A percentile compares a stretch with the other conserved stretches of the same genome.
phyloP scores from a whole-genome alignment of 2,329 filamentous ascomycete species.

The Pseudocercospora cruenta region DNA sequence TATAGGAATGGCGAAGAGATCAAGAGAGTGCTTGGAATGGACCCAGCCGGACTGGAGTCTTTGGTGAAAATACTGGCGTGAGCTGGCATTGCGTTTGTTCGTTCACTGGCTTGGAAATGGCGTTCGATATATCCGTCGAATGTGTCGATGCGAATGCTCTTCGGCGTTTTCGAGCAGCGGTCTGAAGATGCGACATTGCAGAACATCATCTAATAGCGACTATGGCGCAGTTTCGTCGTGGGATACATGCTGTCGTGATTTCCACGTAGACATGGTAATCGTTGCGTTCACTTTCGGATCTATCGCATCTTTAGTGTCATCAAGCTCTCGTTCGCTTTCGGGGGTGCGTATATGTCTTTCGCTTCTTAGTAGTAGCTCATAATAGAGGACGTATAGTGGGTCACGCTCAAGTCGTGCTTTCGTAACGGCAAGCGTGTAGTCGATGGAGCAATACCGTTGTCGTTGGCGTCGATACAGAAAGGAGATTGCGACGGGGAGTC shows the following conservation, averaged over 20 bases:
- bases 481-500: background rate
- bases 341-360: background rate
- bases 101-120: background rate
- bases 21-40: slow-evolving; percentile 35
- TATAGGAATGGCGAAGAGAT: slow-evolving; percentile 39
- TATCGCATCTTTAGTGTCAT: background rate
- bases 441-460: background rate
- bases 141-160: background rate
- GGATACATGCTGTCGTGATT: background rate
- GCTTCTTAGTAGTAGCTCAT: background rate
- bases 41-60: slow-evolving; percentile 28
- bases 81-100: background rate
- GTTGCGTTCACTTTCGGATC: background rate
- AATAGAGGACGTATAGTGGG: background rate
- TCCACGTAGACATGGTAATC: background rate
- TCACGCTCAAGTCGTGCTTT: background rate
- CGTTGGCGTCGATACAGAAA: background rate
- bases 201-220: background rate
- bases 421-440: background rate
- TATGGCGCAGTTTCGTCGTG: background rate
- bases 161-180: no score
- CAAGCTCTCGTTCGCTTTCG: background rate
- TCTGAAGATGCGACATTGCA: background rate
- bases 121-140: background rate
- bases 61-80: slow-evolving; percentile 25